phyloP scores from a whole-genome alignment of 768 basidiomycete genomes.

The Suillus occidentalis region DNA sequence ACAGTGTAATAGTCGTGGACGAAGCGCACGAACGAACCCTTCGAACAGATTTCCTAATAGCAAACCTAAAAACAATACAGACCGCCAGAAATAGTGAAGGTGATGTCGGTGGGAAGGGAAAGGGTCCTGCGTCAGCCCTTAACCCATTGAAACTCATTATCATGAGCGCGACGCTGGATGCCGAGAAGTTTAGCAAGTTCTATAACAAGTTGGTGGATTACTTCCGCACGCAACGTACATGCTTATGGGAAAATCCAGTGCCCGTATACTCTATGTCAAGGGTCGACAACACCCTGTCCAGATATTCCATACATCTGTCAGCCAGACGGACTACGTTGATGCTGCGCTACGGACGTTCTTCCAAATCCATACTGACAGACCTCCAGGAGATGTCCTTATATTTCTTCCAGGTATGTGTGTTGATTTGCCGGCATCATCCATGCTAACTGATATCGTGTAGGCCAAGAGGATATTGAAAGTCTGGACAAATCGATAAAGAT shows the following conservation, averaged over 20 bases:
- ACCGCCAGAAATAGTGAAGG: constrained; percentile 52
- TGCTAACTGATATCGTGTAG: constrained; percentile 36
- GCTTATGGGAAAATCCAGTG: constrained; percentile 44
- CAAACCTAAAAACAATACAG: constrained; percentile 84
- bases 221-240: background rate
- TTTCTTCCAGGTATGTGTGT: constrained; percentile 75
- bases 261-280: constrained; percentile 86
- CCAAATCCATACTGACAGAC: constrained; percentile 82
- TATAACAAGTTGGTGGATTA: constrained; percentile 65
- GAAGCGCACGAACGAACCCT: constrained; percentile 97
- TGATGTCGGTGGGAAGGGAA: constrained; percentile 47
- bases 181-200: constrained; percentile 90
- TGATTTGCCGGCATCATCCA: background rate
- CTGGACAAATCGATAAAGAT: constrained; percentile 72
- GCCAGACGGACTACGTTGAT: constrained; percentile 84
- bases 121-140: constrained; percentile 34
- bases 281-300: constrained; percentile 92
- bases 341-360: constrained; percentile 92
- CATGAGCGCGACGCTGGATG: constrained; percentile 98
- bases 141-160: constrained; percentile 88
- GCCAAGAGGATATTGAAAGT: constrained; percentile 96
- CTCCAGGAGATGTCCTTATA: constrained; percentile 86
- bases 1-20: constrained; percentile 89
- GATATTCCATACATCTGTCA: constrained; percentile 72
- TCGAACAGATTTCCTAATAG: constrained; percentile 90